These are phyloP conservation scores for Rubus parviflorus DNA, from an alignment of 306 rosid species.

Conservation along the genomic window DNA sequence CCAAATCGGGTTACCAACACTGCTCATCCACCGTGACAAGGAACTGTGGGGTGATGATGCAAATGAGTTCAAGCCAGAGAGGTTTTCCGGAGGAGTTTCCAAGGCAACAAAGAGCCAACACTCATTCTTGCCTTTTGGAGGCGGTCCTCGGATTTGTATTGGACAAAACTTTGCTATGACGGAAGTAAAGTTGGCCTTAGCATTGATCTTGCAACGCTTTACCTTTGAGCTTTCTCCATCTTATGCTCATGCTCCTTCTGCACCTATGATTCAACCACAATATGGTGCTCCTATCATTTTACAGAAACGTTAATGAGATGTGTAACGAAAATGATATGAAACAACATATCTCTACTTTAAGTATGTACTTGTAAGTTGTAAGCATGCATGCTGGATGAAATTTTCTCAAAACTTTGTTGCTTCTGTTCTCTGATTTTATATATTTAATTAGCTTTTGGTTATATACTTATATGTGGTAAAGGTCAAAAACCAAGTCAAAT, in stretches of 20 bases:
- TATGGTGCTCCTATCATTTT: constrained; percentile 32
- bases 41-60: constrained; percentile 60
- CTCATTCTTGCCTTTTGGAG: constrained; percentile 51
- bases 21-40: constrained; percentile 38
- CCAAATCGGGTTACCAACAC: constrained; percentile 25
- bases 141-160: constrained; percentile 63
- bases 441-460: too few relatives aligned
- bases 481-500: too few relatives aligned
- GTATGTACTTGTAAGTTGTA: background rate
- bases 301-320: background rate
- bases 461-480: too few relatives aligned
- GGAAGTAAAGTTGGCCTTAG: constrained; percentile 42
- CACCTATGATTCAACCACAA: constrained; percentile 26
- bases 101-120: constrained; percentile 44
- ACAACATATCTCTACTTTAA: too few relatives aligned
- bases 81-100: constrained; percentile 47
- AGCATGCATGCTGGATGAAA: background rate
- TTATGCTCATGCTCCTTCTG: constrained; percentile 29
- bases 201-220: constrained; percentile 41
- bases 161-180: constrained; percentile 48
- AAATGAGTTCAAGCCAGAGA: constrained; percentile 53
- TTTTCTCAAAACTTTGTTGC: background rate
- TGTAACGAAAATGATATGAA: too few relatives aligned
- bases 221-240: constrained; percentile 44
- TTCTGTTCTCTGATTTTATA: background rate